phyloP scores from a whole-genome alignment of 2,329 filamentous ascomycete species.

The Dothideomycetes sp. region DNA sequence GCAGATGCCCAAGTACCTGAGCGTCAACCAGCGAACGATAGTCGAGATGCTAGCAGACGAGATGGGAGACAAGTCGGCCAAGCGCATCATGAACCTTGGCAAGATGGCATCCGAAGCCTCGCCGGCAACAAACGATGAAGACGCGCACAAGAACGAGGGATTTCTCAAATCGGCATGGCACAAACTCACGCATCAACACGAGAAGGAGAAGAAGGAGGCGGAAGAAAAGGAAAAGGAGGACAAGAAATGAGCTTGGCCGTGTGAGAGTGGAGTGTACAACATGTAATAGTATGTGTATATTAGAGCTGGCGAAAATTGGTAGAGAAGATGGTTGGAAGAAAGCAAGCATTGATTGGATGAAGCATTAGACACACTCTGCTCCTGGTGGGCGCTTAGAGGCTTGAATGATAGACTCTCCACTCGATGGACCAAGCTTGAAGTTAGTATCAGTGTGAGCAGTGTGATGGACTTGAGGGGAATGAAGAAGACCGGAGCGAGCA shows the following conservation, averaged over 20 bases:
- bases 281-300: constrained; percentile 7
- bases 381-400: not conserved
- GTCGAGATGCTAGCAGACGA: constrained; percentile 95
- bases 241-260: constrained; percentile 3
- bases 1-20: constrained; percentile 88
- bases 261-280: not conserved
- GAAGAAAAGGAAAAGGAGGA: constrained; percentile 27
- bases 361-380: not conserved
- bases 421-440: too few species aligned
- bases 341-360: not conserved
- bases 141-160: constrained; percentile 68
- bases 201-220: constrained; percentile 21
- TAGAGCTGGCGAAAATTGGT: constrained; percentile 2
- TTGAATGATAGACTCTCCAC: constrained; percentile 6
- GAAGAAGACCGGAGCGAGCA: too few species aligned
- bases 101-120: constrained; percentile 33
- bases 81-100: constrained; percentile 78
- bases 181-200: constrained; percentile 67
- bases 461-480: too few species aligned
- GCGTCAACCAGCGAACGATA: constrained; percentile 81
- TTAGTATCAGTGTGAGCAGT: too few species aligned
- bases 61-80: constrained; percentile 85
- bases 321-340: not conserved
- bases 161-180: constrained; percentile 94
- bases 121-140: constrained; percentile 18